phyloP scores from a whole-genome alignment of 495 filamentous ascomycete species.

The Podospora pseudoanserina region DNA sequence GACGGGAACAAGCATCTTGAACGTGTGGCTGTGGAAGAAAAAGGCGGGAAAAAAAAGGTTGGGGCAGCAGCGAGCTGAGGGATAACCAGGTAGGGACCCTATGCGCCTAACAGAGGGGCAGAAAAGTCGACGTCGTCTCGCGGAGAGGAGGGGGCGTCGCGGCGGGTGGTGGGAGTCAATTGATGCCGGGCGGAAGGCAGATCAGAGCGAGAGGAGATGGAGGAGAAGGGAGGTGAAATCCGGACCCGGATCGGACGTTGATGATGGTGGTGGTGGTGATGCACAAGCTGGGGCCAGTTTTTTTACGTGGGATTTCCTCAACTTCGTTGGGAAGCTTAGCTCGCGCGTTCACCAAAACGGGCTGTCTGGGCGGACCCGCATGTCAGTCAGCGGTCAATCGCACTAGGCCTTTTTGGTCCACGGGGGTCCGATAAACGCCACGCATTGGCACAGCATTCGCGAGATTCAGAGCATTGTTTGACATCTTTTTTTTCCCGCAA shows the following conservation, averaged over 20 bases:
- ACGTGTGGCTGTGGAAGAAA: conserved; percentile 12
- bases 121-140: conserved; percentile 3
- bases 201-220: not conserved
- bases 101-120: conserved; percentile 17
- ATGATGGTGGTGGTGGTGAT: conserved; percentile 22
- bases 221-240: conserved; percentile 12
- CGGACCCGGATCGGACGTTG: conserved; percentile 26
- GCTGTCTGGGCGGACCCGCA: conserved; percentile 18
- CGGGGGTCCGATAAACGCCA: conserved; percentile 3
- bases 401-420: not conserved
- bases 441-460: not conserved
- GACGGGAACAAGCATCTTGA: conserved; percentile 52
- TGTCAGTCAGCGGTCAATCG: conserved; percentile 12
- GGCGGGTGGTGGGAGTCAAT: conserved; percentile 22
- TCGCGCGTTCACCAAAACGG: conserved; percentile 26
- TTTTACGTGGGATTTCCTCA: conserved; percentile 30
- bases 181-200: conserved; percentile 15
- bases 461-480: not conserved
- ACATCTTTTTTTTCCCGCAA: not conserved
- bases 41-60: conserved; percentile 17
- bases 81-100: conserved; percentile 25
- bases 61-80: conserved; percentile 19
- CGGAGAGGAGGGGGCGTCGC: not conserved
- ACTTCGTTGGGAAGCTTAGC: conserved; percentile 31
- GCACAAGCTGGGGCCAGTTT: conserved; percentile 24